Evolutionary conservation across 352 stramenopile species (phyloP).

Genomic region (Phytophthora citricola): DNA sequence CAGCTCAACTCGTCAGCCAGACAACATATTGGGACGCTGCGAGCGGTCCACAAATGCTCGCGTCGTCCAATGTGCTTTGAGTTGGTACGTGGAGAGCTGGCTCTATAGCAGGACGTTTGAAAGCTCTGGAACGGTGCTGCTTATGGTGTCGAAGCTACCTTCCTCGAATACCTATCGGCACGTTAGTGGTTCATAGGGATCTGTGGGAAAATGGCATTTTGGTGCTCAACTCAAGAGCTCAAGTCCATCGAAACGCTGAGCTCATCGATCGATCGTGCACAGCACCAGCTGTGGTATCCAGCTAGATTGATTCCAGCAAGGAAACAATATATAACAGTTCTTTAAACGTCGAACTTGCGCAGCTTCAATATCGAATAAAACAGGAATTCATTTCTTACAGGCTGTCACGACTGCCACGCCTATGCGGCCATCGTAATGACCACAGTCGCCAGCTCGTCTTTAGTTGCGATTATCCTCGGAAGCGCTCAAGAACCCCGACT

Average conservation of each 20-base stretch:
- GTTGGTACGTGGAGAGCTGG: background rate
- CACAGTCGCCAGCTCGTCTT: slow-evolving; percentile 13
- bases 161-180: background rate
- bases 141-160: slow-evolving; percentile 9
- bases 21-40: background rate
- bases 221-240: slow-evolving; percentile 11
- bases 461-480: slow-evolving; percentile 25
- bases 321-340: no score
- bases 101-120: background rate
- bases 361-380: slow-evolving; percentile 1
- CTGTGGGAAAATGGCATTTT: slow-evolving; percentile 11
- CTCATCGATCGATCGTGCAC: slow-evolving; percentile 29
- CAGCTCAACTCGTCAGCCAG: slow-evolving; percentile 7
- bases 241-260: slow-evolving; percentile 22
- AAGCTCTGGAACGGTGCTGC: background rate
- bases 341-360: background rate
- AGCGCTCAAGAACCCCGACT: background rate
- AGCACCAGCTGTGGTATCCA: slow-evolving; percentile 1
- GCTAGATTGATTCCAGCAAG: no score
- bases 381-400: background rate
- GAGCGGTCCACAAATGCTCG: background rate
- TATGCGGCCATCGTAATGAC: slow-evolving; percentile 17
- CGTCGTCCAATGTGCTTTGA: slow-evolving; percentile 2
- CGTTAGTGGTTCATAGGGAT: slow-evolving; percentile 4
- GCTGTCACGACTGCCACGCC: background rate